phyloP scores from a whole-genome alignment of 1,284 basidiomycete species.

The Exsudoporus floridanus region DNA sequence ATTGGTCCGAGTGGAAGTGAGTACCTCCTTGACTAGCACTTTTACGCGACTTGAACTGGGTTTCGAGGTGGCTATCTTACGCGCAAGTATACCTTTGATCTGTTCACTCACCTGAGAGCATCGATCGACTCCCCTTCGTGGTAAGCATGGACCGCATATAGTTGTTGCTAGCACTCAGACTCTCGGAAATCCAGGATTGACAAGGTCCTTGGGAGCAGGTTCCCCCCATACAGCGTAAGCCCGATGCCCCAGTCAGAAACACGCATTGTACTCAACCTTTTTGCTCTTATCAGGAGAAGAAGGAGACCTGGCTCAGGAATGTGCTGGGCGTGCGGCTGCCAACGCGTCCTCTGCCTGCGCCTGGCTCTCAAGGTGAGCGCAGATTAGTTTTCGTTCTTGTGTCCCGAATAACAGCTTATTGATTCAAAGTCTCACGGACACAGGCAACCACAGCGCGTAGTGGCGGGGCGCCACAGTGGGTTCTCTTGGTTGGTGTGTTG shows the following conservation, averaged over 20 bases:
- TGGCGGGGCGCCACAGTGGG: neutral
- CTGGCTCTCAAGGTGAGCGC: conserved; percentile 11
- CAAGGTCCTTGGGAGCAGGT: conserved; percentile 53
- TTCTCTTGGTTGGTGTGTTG: conserved; percentile 7
- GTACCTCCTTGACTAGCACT: conserved; percentile 23
- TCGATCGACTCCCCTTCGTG: conserved; percentile 65
- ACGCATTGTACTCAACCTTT: neutral
- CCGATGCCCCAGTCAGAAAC: neutral
- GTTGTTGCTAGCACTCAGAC: neutral
- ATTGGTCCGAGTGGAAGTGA: conserved; percentile 70
- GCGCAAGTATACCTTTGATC: conserved; percentile 64
- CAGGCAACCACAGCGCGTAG: conserved; percentile 6
- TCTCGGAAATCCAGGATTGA: conserved; percentile 48
- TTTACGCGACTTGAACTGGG: neutral
- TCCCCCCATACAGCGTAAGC: conserved; percentile 63
- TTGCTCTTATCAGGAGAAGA: conserved; percentile 19
- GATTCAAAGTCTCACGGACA: conserved; percentile 7
- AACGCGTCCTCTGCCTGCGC: conserved; percentile 17
- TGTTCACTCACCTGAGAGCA: conserved; percentile 65
- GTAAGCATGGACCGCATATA: conserved; percentile 35
- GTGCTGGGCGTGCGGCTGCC: conserved; percentile 23
- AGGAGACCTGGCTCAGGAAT: conserved; percentile 22
- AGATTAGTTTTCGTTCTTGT: conserved; percentile 10
- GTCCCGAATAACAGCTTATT: conserved; percentile 5
- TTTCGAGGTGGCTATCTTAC: conserved; percentile 58